These are phyloP conservation scores for Planoprotostelium fungivorum DNA, from an alignment of 78 protist genomes.

Conservation along the genomic window DNA sequence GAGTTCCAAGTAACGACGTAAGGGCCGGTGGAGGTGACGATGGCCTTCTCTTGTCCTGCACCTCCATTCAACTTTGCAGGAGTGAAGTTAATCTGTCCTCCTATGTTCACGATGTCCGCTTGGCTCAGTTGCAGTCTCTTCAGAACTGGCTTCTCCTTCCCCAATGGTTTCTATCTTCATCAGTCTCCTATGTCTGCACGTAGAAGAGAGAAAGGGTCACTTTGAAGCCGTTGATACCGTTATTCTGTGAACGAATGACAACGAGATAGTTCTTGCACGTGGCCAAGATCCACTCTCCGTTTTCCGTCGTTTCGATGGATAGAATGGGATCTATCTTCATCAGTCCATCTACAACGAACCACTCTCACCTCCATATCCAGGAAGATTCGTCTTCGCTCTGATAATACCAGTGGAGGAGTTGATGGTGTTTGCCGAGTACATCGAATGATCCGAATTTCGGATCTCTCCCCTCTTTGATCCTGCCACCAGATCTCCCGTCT, in stretches of 20 bases:
- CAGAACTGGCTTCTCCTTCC: slow-evolving; percentile 28
- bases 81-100: slow-evolving; percentile 40
- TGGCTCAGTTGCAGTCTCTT: slow-evolving; percentile 39
- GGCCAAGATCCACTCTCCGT: slow-evolving; percentile 70
- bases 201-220: slow-evolving; percentile 32
- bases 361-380: slow-evolving; percentile 56
- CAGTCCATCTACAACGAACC: neutral
- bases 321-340: slow-evolving; percentile 26
- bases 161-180: slow-evolving; percentile 1
- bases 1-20: slow-evolving; percentile 73
- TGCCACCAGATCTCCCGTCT: slow-evolving; percentile 43
- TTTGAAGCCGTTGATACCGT: slow-evolving; percentile 62
- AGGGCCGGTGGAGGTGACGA: slow-evolving; percentile 55
- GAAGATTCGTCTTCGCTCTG: slow-evolving; percentile 52
- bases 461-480: slow-evolving; percentile 64
- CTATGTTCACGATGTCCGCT: slow-evolving; percentile 29
- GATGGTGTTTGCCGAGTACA: slow-evolving; percentile 24
- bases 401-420: neutral
- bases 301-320: slow-evolving; percentile 51
- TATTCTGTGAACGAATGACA: slow-evolving; percentile 24
- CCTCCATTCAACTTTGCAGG: slow-evolving; percentile 63
- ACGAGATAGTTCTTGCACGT: slow-evolving; percentile 59
- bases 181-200: neutral
- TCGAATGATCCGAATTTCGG: slow-evolving; percentile 13
- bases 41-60: slow-evolving; percentile 24